Evolutionary conservation across 371 early-diverging fungal species (phyloP), one percentile per base, ranked within the genome.

Genomic region (Mucor lusitanicus): DNA sequence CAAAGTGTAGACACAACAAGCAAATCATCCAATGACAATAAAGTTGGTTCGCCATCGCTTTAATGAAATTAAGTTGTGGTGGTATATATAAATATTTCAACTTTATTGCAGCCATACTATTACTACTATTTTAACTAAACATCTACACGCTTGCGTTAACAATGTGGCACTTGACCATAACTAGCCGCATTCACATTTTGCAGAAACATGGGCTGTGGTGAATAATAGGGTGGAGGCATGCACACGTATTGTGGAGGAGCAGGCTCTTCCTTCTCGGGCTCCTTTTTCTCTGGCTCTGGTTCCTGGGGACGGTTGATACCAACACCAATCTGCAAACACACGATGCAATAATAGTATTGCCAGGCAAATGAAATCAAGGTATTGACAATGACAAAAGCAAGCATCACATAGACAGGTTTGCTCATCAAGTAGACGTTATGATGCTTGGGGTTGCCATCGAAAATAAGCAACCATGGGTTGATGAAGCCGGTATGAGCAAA

Each of bases 401-500:
- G 63, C 77, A 83, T 81, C 21, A 81, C 74, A 27, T 79, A 72
- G 21, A 78, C 69, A 13, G 75, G 72, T n/a, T 57, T 68, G 39
- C 68, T 79, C 63, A 81, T 71, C 42, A 79, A 61, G 53, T 80
- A 80, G 0, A 67, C 70, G 37, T 73, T 77, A 25, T 68, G 61
- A 42, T 83, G 82, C 54, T 64, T 65, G 0, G 68, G 63, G 55
- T 83, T 80, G 1, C 69, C 72, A 48, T 83, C 81, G 56, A 86
- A 78, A 23, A 86, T 77, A 3, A 73, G 25, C 9, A 78, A 68
- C 62, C 78, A 74, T 17, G 80, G 75, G 37, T 86, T 81, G 63
- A 83, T 74, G 60, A 86, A 86, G 0, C 84, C 86, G 3, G 86
- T 83, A 58, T 84, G 84, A 4, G 76, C 75, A 63, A 86, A 86